Base-by-base conservation (phyloP, 2,329 filamentous ascomycete species). In the Raffaelea albimanens region DNA sequence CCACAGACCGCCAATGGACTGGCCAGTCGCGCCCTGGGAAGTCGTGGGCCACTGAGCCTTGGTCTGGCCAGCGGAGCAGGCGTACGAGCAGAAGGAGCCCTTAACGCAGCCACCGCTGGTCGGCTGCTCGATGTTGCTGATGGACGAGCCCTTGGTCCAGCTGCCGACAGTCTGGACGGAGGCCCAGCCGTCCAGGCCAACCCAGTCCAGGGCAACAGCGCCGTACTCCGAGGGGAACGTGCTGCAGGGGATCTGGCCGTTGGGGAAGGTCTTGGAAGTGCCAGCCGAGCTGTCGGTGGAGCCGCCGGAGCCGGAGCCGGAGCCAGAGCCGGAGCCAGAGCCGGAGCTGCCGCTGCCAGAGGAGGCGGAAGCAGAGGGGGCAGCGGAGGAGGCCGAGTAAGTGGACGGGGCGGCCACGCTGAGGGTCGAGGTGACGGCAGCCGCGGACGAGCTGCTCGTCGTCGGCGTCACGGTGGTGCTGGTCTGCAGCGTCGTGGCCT, bases 11-110 rank as follows among this genome's bases (percentile, higher is more conserved):
- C 93, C 93, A 47, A 96, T 75, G 21, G 90, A 95, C 72, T 97
- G 81, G 53, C 83, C 83, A 45, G 80, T 87, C 34, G 72, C 60
- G 48, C 91, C 93, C 71, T 97, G 93, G 31, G 76, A 72, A 1
- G 56, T 66, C 11, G 61, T 57, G 42, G 93, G 88, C 85, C 89
- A 97, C 63, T 97, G 91, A 3, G 84, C 77, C 78, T 96, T 96
- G 65, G 93, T 82, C 67, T 93, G 95, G 41, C 91, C 91, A 23
- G 82, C 68, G n/a, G 87, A 85, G 72, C 93, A 98, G 48, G 87
- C 82, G 61, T 97, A 97, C 2, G 90, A 95, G 75, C 91, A 96
- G 74, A 90, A 89, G 50, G 72, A 68, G 43, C 80, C 82, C 10
- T 71, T 58, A 9, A 58, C 63, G 68, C 87, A 91, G 51, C 65